Conservation (phyloP, 352 stramenopile genomes). For the Phytophthora ramorum region DNA sequence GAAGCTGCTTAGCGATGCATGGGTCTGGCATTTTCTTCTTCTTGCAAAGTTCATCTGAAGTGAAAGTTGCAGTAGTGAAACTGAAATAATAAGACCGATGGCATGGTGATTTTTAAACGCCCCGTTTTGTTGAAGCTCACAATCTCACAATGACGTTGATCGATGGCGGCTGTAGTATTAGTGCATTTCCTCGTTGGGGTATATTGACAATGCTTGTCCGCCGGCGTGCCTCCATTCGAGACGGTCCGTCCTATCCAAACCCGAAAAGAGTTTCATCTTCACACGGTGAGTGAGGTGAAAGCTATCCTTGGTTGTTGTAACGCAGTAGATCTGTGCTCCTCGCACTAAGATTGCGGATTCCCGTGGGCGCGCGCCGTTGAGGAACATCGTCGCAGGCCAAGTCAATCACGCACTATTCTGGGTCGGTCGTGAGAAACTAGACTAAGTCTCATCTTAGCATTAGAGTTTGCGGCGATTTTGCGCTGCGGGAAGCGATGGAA, state of each 20-base stretch:
- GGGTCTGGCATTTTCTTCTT: background rate
- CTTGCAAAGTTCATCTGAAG: no score
- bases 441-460: constrained; percentile 11
- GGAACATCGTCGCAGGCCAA: background rate
- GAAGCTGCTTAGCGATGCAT: background rate
- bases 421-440: constrained; percentile 1
- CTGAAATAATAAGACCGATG: no score
- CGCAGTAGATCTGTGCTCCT: background rate
- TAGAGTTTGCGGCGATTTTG: constrained; percentile 1
- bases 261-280: background rate
- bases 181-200: no score
- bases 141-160: no score
- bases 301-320: background rate
- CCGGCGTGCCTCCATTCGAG: no score
- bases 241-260: background rate
- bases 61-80: no score
- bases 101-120: no score
- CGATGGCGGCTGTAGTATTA: no score
- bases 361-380: background rate
- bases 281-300: background rate
- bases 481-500: background rate
- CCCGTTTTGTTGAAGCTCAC: no score
- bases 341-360: background rate
- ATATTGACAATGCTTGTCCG: no score
- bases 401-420: constrained; percentile 5